These are phyloP conservation scores for Trametes meyenii DNA, from an alignment of 768 basidiomycete genomes.

Conservation along the genomic window DNA sequence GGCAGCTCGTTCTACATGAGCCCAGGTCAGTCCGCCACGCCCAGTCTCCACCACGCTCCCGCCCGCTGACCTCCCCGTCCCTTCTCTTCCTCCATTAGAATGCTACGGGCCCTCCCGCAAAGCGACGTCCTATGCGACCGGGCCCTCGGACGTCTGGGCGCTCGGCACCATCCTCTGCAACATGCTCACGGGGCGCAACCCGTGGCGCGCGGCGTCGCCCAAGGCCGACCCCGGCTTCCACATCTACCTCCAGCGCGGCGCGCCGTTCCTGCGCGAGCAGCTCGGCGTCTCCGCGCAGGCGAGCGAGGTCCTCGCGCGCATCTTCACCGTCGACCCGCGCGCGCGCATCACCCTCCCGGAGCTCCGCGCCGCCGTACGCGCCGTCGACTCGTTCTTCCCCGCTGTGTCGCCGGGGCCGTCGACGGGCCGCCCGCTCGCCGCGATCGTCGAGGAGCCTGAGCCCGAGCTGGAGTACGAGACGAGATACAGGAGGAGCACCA, in stretches of 20 bases:
- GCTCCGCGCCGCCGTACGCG: constrained; percentile 57
- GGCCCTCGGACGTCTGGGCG: constrained; percentile 93
- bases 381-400: constrained; percentile 62
- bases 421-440: not conserved
- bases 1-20: constrained; percentile 38
- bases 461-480: not conserved
- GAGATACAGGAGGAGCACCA: not conserved
- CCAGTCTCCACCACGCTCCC: not conserved
- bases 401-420: not conserved
- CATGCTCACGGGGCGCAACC: constrained; percentile 89
- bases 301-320: constrained; percentile 33
- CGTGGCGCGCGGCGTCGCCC: constrained; percentile 85
- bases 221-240: constrained; percentile 82
- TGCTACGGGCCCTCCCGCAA: constrained; percentile 75
- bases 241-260: constrained; percentile 73
- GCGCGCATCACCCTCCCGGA: constrained; percentile 40
- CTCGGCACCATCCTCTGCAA: constrained; percentile 95
- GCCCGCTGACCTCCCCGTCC: constrained; percentile 10
- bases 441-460: not conserved
- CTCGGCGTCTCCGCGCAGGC: constrained; percentile 36
- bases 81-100: constrained; percentile 56
- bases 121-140: constrained; percentile 73
- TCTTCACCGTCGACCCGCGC: constrained; percentile 35
- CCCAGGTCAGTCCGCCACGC: constrained; percentile 31
- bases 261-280: constrained; percentile 63